These are phyloP conservation scores for Piper longum DNA, from an alignment of 164 flowering plant genomes.

Conservation along the genomic window DNA sequence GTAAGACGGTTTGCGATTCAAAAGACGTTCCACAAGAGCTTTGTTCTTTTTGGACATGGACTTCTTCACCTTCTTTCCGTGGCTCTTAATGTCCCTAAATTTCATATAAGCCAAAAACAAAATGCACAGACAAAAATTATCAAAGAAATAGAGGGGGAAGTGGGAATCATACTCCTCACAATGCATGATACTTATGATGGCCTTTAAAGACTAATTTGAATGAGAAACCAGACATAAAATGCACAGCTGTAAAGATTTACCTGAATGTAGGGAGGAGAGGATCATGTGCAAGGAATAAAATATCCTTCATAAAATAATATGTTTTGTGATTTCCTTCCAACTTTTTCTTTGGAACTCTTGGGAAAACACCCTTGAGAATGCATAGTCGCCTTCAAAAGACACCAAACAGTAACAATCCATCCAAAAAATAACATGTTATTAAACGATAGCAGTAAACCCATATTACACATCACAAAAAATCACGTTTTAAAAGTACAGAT, in stretches of 20 bases:
- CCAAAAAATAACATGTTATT: neutral
- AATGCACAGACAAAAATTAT: neutral
- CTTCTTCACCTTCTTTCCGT: constrained; percentile 61
- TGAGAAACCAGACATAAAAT: neutral
- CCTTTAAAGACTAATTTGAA: neutral
- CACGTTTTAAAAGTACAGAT: neutral
- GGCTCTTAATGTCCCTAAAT: constrained; percentile 39
- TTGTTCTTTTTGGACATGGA: constrained; percentile 60
- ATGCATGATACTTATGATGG: neutral
- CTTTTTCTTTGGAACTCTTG: constrained; percentile 91
- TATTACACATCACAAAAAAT: no score
- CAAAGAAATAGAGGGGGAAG: neutral
- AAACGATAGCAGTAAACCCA: neutral
- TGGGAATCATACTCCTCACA: neutral
- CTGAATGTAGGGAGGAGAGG: constrained; percentile 53
- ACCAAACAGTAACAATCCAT: neutral
- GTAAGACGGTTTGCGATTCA: constrained; percentile 35
- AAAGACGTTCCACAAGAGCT: constrained; percentile 39
- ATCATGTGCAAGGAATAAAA: constrained; percentile 59
- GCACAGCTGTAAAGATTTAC: neutral
- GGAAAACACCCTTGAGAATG: constrained; percentile 75
- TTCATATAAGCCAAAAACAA: neutral
- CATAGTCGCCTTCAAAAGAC: constrained; percentile 45
- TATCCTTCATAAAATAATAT: constrained; percentile 77
- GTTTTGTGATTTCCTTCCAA: constrained; percentile 81